Percentiles rank a stretch among this genome's conserved stretches.
These are phyloP conservation scores for Populus alba DNA, from an alignment of 345 rosid species.

Conservation along the genomic window DNA sequence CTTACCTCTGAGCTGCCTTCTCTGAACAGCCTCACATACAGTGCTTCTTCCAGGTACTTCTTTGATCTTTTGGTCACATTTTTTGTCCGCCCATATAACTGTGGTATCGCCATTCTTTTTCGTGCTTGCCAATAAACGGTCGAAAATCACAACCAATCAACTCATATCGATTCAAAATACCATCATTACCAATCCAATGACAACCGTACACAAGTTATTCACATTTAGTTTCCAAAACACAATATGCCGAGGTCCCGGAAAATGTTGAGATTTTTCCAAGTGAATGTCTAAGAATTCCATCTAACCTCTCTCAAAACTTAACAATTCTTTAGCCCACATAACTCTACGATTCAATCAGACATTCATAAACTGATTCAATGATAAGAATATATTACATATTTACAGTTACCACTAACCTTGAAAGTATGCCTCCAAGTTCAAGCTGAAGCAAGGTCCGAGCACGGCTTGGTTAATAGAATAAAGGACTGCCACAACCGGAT, in stretches of 20 bases:
- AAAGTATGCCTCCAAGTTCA: neutral
- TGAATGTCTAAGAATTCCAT: neutral
- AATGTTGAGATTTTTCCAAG: neutral
- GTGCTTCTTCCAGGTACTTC: constrained; percentile 84
- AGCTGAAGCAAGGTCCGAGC: neutral
- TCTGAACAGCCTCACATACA: constrained; percentile 64
- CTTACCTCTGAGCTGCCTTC: constrained; percentile 65
- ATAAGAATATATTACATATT: too few species aligned
- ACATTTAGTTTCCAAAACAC: neutral
- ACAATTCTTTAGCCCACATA: neutral
- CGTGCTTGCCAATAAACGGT: neutral
- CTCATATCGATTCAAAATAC: neutral
- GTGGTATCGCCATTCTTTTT: constrained; percentile 54
- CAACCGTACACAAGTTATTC: neutral
- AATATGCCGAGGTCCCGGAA: neutral
- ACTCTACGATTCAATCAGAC: neutral
- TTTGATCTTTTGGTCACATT: constrained; percentile 61
- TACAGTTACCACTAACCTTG: neutral
- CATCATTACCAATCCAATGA: neutral
- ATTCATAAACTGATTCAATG: neutral
- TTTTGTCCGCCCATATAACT: constrained; percentile 62
- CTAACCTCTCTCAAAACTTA: neutral
- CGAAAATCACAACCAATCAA: neutral
- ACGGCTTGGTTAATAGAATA: neutral
- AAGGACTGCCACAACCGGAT: neutral